These are phyloP conservation scores for Rosa multiflora DNA, from an alignment of 306 rosid genomes.

Conservation along the genomic window DNA sequence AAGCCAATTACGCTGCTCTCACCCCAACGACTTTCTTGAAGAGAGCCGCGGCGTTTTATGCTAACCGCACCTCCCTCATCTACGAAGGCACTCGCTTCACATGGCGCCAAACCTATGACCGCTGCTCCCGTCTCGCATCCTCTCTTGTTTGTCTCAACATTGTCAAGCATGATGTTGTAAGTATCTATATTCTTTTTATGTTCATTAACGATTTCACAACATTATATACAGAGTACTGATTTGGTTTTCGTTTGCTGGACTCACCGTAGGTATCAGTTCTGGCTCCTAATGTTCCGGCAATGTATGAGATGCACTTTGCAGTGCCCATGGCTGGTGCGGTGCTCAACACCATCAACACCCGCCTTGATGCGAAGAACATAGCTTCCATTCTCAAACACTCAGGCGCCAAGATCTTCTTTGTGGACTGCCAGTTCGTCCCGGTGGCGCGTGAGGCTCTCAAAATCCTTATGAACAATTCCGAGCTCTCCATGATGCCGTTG, in stretches of 20 bases:
- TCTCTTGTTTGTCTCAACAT: slow-evolving; percentile 69
- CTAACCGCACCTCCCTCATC: slow-evolving; percentile 59
- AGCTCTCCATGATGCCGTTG: slow-evolving; percentile 44
- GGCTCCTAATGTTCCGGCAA: slow-evolving; percentile 91
- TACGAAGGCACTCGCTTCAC: slow-evolving; percentile 65
- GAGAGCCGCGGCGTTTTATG: slow-evolving; percentile 64
- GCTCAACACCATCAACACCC: slow-evolving; percentile 73
- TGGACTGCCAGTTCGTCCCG: slow-evolving; percentile 61
- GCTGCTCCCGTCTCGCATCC: slow-evolving; percentile 80
- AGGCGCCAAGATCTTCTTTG: slow-evolving; percentile 69
- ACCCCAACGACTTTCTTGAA: slow-evolving; percentile 65
- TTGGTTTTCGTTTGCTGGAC: not conserved
- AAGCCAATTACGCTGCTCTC: slow-evolving; percentile 61
- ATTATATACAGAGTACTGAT: not conserved
- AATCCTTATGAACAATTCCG: slow-evolving; percentile 11
- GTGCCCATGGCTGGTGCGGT: slow-evolving; percentile 95
- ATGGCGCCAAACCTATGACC: slow-evolving; percentile 70
- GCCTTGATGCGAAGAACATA: slow-evolving; percentile 65
- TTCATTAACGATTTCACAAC: not conserved
- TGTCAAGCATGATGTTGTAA: slow-evolving; percentile 57
- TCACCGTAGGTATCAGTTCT: slow-evolving; percentile 66
- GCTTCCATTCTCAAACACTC: slow-evolving; percentile 79
- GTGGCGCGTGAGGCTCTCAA: slow-evolving; percentile 60
- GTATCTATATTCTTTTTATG: slow-evolving; percentile 10
- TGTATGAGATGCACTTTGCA: slow-evolving; percentile 97